Percentiles rank a stretch among this genome's conserved stretches.
phyloP scores from a whole-genome alignment of 768 basidiomycete genomes.

The Mrakia hoshinonis region DNA sequence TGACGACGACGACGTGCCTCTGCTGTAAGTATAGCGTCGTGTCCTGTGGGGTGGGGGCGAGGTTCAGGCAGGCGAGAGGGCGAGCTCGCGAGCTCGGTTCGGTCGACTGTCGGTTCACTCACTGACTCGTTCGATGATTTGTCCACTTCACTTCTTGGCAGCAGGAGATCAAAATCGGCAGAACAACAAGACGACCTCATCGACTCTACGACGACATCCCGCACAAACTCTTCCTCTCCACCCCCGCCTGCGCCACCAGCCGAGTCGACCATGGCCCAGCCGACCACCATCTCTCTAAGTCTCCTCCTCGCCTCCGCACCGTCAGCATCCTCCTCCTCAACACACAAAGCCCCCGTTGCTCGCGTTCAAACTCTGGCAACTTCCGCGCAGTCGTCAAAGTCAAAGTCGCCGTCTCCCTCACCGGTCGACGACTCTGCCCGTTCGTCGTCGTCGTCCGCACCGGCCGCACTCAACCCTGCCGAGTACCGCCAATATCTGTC shows the following conservation, averaged over 20 bases:
- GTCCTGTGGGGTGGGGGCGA: too few species aligned
- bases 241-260: conserved; percentile 28
- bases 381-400: neutral
- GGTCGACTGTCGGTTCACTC: too few species aligned
- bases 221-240: conserved; percentile 27
- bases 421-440: conserved; percentile 57
- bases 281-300: neutral
- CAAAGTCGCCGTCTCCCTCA: conserved; percentile 37
- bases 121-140: too few species aligned
- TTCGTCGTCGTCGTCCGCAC: conserved; percentile 58
- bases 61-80: too few species aligned
- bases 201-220: conserved; percentile 31
- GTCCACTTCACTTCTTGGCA: too few species aligned
- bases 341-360: neutral
- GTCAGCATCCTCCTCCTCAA: neutral
- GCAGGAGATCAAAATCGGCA: too few species aligned
- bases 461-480: conserved; percentile 46
- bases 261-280: neutral
- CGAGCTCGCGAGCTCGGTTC: too few species aligned
- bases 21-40: too few species aligned
- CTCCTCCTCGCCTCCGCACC: neutral
- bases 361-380: conserved; percentile 22
- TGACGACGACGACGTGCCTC: too few species aligned
- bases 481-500: conserved; percentile 46
- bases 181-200: neutral